These are phyloP conservation scores for Pseudopithomyces chartarum DNA, from an alignment of 2,329 filamentous ascomycete genomes.

Conservation along the genomic window DNA sequence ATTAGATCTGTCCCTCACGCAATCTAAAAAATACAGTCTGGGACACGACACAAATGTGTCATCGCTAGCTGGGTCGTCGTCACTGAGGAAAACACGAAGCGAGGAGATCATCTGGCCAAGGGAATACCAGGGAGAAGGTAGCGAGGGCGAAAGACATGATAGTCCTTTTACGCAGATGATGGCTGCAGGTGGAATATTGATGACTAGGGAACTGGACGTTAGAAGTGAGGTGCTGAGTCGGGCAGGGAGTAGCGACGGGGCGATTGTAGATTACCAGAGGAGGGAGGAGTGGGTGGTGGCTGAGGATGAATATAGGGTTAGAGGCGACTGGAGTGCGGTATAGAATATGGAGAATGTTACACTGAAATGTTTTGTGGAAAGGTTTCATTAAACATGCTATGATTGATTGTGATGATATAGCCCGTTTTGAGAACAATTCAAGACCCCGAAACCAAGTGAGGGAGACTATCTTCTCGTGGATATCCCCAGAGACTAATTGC, in stretches of 20 bases:
- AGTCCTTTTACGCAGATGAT: not conserved
- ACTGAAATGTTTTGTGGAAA: not conserved
- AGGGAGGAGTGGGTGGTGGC: not conserved
- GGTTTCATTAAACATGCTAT: too few relatives aligned
- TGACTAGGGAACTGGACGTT: conserved; percentile 13
- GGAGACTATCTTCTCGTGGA: too few relatives aligned
- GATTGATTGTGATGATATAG: too few relatives aligned
- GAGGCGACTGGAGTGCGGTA: conserved; percentile 2
- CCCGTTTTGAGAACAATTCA: too few relatives aligned
- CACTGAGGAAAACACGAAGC: conserved; percentile 4
- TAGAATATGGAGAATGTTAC: not conserved
- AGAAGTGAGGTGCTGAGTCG: conserved; percentile 13
- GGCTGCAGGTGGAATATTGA: conserved; percentile 10
- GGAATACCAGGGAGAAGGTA: not conserved
- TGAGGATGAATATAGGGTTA: not conserved
- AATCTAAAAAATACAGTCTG: not conserved
- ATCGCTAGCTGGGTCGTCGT: conserved; percentile 5
- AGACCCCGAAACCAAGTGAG: too few relatives aligned
- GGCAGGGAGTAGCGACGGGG: conserved; percentile 1
- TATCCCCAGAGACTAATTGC: too few relatives aligned
- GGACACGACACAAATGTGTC: conserved; percentile 2
- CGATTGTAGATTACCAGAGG: not conserved
- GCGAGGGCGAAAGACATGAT: not conserved
- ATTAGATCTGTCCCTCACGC: not conserved
- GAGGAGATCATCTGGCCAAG: conserved; percentile 12